Conservation (phyloP, 805 yeast species). For the Saccharomycopsis sp. region DNA sequence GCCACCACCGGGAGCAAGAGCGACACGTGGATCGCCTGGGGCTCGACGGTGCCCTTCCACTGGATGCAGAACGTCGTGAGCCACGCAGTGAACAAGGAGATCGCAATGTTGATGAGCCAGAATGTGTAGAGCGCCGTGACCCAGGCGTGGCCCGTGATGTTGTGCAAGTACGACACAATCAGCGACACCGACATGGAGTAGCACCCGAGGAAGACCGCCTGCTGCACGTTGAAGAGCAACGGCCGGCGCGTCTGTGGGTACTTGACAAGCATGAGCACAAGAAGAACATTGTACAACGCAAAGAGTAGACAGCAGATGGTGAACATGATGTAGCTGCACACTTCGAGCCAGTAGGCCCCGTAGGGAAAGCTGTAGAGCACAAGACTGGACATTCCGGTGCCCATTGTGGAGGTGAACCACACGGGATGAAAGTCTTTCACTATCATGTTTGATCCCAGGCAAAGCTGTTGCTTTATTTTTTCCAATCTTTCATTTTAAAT, state of each 20-base stretch:
- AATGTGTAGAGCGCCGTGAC: conserved; percentile 45
- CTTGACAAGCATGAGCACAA: conserved; percentile 32
- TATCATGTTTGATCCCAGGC: no score
- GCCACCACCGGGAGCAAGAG: conserved; percentile 72
- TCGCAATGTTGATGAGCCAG: conserved; percentile 63
- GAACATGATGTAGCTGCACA: conserved; percentile 55
- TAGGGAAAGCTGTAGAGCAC: conserved; percentile 61
- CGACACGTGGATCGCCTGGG: conserved; percentile 42
- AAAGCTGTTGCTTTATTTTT: no score
- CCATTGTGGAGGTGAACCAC: conserved; percentile 77
- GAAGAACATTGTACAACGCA: conserved; percentile 34
- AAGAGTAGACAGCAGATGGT: conserved; percentile 45
- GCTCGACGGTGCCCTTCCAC: conserved; percentile 29
- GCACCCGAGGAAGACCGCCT: conserved; percentile 66
- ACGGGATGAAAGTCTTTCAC: conserved; percentile 19
- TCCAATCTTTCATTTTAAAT: no score
- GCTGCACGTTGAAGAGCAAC: conserved; percentile 33
- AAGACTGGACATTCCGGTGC: conserved; percentile 63
- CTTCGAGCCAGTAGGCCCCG: conserved; percentile 46
- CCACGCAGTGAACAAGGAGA: conserved; percentile 54
- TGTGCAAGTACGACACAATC: conserved; percentile 42
- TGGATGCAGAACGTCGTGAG: conserved; percentile 44
- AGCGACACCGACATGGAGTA: conserved; percentile 74
- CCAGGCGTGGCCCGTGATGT: conserved; percentile 33
- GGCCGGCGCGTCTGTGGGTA: conserved; percentile 26